phyloP scores from a whole-genome alignment of 148 eudicot genomes.

The Vaccinium macrocarpon region DNA sequence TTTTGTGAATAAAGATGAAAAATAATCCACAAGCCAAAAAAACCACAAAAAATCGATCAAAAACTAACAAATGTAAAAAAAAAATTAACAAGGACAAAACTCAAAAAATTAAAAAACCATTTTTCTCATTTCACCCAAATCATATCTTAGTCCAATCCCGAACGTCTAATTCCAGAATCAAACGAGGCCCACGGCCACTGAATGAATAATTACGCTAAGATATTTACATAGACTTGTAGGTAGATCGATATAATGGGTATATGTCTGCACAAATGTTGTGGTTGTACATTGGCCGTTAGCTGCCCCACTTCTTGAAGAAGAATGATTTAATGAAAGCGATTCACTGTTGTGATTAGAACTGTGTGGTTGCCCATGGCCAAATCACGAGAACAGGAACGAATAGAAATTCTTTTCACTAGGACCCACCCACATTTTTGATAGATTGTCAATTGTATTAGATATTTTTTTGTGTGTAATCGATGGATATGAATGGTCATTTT shows the following conservation, averaged over 20 bases:
- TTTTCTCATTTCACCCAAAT: too few species aligned
- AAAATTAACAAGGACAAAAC: too few species aligned
- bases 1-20: too few species aligned
- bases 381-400: neutral
- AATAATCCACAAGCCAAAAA: too few species aligned
- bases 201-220: neutral
- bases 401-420: neutral
- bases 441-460: neutral
- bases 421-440: neutral
- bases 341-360: neutral
- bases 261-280: neutral
- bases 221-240: neutral
- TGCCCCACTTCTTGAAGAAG: conserved; percentile 1
- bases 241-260: neutral
- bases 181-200: too few species aligned
- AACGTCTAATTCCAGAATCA: too few species aligned
- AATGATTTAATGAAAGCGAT: neutral
- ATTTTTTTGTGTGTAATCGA: neutral
- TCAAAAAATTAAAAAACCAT: too few species aligned
- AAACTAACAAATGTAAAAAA: too few species aligned
- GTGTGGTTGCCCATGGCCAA: neutral
- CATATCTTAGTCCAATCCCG: too few species aligned
- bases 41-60: too few species aligned
- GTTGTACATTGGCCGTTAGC: neutral
- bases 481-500: conserved; percentile 9